Evolutionary conservation across 2,329 filamentous ascomycete genomes (phyloP), one percentile per base, ranked within the genome.

Genomic region (Mycocentrospora acerina): DNA sequence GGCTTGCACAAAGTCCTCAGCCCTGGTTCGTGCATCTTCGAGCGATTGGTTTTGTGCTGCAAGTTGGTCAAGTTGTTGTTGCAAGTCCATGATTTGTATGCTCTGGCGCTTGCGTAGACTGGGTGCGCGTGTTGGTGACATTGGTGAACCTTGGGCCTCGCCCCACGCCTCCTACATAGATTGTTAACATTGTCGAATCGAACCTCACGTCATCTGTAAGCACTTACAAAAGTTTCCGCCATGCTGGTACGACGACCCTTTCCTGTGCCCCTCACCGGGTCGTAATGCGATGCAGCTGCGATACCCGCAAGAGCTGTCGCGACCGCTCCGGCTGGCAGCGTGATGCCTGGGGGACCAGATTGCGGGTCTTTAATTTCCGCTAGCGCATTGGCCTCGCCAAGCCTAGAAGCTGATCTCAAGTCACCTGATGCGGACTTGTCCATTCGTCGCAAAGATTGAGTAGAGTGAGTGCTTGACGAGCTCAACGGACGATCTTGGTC

Each of bases 51-150:
- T 97, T 66, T 98, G 91, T 15, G 85, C 82, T 27, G 86, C 75
- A 50, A 98, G 77, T 67, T 91, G 85, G 55, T 96, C 89, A 57
- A 98, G 79, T 59, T 80, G 82, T 44, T 81, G 77, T 74, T 97
- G 90, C 62, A 98, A 83, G 59, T 98, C 91, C 62, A 79, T 72
- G 45, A 97, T 83, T 72, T 97, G 91, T 84, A 97, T 91, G 77
- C 91, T 97, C 71, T 95, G 93, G 64, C 91, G 88, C 65, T 91
- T 90, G 58, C 91, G 90, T 80, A 98, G 87, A 75, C 90, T 96
- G 63, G 90, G 89, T 58, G 93, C 90, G 70, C 91, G 84, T 55
- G 89, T 95, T 38, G 93, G 93, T 60, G 93, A 97, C 60, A 86
- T 83, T 62, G 91, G 90, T 66, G 90, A 95, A 65, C 84, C 84